A percentile compares a stretch with the other conserved stretches of the same genome.
phyloP scores from a whole-genome alignment of 768 basidiomycete species.

The Podaxis sp. region DNA sequence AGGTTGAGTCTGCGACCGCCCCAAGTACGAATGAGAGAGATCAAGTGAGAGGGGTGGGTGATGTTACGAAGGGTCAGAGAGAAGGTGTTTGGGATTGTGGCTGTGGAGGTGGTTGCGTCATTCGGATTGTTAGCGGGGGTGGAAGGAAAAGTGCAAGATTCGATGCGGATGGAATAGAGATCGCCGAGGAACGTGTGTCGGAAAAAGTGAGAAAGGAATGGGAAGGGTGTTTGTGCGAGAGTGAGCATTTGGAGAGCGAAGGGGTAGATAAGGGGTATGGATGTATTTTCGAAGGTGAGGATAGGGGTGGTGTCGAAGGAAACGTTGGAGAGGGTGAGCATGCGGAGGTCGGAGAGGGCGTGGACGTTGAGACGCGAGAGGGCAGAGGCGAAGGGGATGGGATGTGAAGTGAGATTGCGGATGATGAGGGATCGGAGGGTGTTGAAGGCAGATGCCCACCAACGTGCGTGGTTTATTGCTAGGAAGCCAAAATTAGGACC shows the following conservation, averaged over 20 bases:
- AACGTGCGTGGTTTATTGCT: neutral
- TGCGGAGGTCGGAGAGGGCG: neutral
- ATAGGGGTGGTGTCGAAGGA: neutral
- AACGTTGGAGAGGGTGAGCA: neutral
- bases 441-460: neutral
- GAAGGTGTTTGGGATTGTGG: neutral
- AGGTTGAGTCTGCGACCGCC: conserved; percentile 1
- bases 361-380: neutral
- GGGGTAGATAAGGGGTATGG: neutral
- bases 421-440: neutral
- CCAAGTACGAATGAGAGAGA: conserved; percentile 2
- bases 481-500: conserved; percentile 7
- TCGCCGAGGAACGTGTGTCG: conserved; percentile 8
- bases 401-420: neutral
- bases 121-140: neutral
- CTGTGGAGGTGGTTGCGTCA: neutral
- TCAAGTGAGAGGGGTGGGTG: neutral
- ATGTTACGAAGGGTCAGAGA: conserved; percentile 5
- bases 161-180: conserved; percentile 5
- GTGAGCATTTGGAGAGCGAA: conserved; percentile 2
- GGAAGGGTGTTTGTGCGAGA: neutral
- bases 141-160: neutral
- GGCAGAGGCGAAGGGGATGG: neutral
- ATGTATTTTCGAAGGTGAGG: neutral
- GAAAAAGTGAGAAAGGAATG: conserved; percentile 8